Evolutionary conservation across 805 yeast species (phyloP), one percentile per base, ranked within the genome.

Genomic region (Lipomyces lipofer): DNA sequence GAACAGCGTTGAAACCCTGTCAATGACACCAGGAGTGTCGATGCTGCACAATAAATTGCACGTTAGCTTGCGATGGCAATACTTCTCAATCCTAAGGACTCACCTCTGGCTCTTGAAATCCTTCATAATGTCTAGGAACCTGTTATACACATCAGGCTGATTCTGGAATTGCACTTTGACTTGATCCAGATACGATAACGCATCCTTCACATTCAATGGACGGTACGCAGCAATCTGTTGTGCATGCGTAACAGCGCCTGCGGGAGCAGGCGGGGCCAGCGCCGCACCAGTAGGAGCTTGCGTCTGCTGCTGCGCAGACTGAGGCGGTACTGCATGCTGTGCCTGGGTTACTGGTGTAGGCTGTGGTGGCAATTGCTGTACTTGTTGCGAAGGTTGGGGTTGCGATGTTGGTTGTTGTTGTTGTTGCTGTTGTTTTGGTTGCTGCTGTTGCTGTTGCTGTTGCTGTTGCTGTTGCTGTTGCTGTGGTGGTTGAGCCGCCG

Each of bases 11-110:
- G 97, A 88, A 1, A 94, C 99, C 54, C 99, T 78, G 69, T 92
- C 97, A 68, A 94, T 94, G 27, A 94, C 99, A 32, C 98, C 99
- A 0, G 98, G 99, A 0, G 99, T 94, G 70, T 94, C 98, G 65
- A 94, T 91, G 25, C 66, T 67, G 36, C 9, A 21, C 8, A 15
- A 42, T n/a, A 43, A 21, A 27, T 28, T 17, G 53, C 49, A 17
- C 24, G 52, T 44, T 33, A 36, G 52, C 36, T 27, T 28, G 13
- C 30, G 17, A 19, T 2, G n/a, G 3, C 28, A 47, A 45, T 10
- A 30, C 30, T 43, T 22, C 27, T 12, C 51, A 56, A 22, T 1
- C 17, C 21, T 43, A 50, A 33, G 38, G 28, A 60, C 82, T 58
- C 71, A 78, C 83, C 83, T 82, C 74, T 92, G 97, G 50, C 95